These are phyloP conservation scores for Solanum ossicruentum DNA, from an alignment of 257 asterid genomes.

Conservation along the genomic window DNA sequence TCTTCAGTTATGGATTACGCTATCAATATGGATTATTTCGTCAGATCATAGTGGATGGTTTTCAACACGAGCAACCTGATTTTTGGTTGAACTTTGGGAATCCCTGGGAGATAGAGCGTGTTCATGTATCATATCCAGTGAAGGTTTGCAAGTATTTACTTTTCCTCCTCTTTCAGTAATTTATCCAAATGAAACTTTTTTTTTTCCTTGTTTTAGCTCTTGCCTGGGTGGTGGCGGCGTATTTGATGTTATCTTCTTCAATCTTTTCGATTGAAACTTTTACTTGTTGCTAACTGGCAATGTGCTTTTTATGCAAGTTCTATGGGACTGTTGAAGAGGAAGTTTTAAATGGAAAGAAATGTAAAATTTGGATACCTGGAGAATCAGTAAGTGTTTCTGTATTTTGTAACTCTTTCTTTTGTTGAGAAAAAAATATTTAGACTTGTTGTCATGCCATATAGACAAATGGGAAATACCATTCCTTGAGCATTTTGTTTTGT, in stretches of 20 bases:
- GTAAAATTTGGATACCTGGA: slow-evolving; percentile 37
- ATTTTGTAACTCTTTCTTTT: not conserved
- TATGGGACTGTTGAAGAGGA: slow-evolving; percentile 37
- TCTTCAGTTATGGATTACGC: slow-evolving; percentile 39
- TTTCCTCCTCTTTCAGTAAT: not conserved
- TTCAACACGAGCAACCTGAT: slow-evolving; percentile 45
- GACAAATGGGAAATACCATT: not conserved
- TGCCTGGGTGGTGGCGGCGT: not conserved
- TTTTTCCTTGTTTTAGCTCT: not conserved
- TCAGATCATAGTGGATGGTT: slow-evolving; percentile 37
- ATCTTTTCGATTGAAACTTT: slow-evolving; percentile 2
- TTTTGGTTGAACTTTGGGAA: slow-evolving; percentile 46
- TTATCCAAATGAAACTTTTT: not conserved
- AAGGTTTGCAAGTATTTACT: slow-evolving; percentile 24
- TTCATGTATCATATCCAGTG: slow-evolving; percentile 40
- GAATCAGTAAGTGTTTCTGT: slow-evolving; percentile 28
- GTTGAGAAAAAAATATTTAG: not conserved
- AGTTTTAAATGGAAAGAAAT: slow-evolving; percentile 20
- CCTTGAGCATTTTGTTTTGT: not conserved
- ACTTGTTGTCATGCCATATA: not conserved
- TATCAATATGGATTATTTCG: slow-evolving; percentile 47
- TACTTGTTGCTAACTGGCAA: not conserved
- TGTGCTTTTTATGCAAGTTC: slow-evolving; percentile 13
- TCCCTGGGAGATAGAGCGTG: slow-evolving; percentile 51
- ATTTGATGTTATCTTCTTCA: not conserved